phyloP scores from a whole-genome alignment of 106 monocot species.

The Dendrobium officinale region DNA sequence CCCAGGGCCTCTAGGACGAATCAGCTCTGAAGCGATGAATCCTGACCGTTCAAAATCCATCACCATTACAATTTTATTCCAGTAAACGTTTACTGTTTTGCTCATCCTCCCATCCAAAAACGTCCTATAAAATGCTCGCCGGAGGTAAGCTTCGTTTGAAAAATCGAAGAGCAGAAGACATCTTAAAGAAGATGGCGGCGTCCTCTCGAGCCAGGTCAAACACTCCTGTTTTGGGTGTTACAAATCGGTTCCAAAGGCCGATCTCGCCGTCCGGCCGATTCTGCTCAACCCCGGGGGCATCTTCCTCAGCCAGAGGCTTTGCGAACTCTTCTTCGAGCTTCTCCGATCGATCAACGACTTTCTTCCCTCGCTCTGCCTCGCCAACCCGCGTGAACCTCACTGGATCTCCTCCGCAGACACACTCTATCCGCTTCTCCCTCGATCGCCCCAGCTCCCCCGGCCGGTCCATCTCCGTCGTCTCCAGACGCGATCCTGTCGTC shows the following conservation, averaged over 20 bases:
- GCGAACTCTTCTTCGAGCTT: conserved; percentile 12
- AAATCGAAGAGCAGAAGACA: conserved; percentile 16
- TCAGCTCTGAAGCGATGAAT: no score
- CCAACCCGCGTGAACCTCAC: conserved; percentile 46
- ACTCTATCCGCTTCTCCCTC: conserved; percentile 25
- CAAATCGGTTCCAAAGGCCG: conserved; percentile 4
- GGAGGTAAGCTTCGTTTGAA: conserved; percentile 25
- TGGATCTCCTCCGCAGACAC: conserved; percentile 14
- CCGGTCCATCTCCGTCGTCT: conserved; percentile 19
- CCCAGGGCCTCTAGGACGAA: no score
- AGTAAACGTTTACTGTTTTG: no score
- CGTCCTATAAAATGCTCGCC: conserved; percentile 20
- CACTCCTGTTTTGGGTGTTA: not conserved
- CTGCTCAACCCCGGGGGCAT: conserved; percentile 1
- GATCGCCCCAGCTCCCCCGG: conserved; percentile 25
- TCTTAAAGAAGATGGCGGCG: not conserved
- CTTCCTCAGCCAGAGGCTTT: not conserved
- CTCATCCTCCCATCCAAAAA: not conserved
- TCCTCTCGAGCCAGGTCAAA: conserved; percentile 22
- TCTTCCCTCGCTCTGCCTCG: conserved; percentile 28
- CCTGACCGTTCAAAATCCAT: no score
- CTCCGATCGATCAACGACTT: conserved; percentile 3
- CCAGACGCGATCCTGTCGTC: not conserved
- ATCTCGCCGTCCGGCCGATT: not conserved
- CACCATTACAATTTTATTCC: no score